Percentiles rank a stretch among this genome's conserved stretches.
These are phyloP conservation scores for Pythium aquatile DNA, from an alignment of 352 stramenopile genomes.

Conservation along the genomic window DNA sequence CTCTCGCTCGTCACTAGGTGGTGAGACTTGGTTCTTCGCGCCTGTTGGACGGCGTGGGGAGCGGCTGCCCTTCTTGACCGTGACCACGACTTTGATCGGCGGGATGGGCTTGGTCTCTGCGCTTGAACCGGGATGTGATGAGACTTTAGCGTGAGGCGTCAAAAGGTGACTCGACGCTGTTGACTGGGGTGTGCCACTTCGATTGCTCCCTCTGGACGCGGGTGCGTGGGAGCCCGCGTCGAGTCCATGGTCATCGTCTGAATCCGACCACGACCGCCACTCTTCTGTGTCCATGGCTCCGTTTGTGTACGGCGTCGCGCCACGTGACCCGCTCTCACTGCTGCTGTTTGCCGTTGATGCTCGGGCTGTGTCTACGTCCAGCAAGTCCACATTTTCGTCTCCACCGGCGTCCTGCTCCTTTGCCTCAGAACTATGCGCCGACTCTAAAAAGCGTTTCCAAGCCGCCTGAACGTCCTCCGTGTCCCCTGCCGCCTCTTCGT, in stretches of 20 bases:
- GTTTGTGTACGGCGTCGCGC: conserved; percentile 16
- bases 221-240: neutral
- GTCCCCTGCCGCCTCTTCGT: conserved; percentile 46
- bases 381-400: neutral
- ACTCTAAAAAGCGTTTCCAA: conserved; percentile 63
- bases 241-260: conserved; percentile 8
- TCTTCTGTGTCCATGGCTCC: conserved; percentile 14
- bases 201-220: neutral
- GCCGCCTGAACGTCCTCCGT: conserved; percentile 56
- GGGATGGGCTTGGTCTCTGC: neutral
- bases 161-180: conserved; percentile 17
- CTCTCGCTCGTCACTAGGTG: neutral
- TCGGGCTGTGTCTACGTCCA: conserved; percentile 5
- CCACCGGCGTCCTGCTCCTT: conserved; percentile 3
- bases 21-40: neutral
- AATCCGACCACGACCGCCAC: conserved; percentile 18
- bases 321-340: neutral
- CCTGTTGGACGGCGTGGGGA: neutral
- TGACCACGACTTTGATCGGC: conserved; percentile 13
- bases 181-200: conserved; percentile 14
- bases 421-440: conserved; percentile 20
- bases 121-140: neutral
- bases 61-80: conserved; percentile 6
- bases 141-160: conserved; percentile 5
- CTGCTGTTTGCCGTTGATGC: conserved; percentile 7